Conservation (phyloP, 2,329 filamentous ascomycete genomes). For the Pestalotiopsis sp. region DNA sequence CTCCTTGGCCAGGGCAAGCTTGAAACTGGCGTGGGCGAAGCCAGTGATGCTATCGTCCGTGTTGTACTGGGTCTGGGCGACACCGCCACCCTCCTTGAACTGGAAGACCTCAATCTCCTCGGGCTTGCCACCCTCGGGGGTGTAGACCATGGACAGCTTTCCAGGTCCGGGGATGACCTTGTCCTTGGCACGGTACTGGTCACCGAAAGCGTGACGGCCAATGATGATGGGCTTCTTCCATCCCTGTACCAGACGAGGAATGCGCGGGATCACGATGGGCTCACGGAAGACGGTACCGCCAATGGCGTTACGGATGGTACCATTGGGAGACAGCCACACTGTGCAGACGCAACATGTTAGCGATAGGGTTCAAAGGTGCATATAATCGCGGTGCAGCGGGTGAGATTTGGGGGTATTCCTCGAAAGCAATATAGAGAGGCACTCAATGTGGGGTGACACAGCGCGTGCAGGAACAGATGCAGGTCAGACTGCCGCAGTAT, state of each 20-base stretch:
- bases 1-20: constrained; percentile 84
- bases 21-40: constrained; percentile 96
- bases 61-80: constrained; percentile 97
- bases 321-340: constrained; percentile 99
- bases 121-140: constrained; percentile 78
- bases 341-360: constrained; percentile 17
- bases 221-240: constrained; percentile 99
- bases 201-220: constrained; percentile 95
- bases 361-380: background rate
- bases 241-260: constrained; percentile 90
- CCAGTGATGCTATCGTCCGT: constrained; percentile 93
- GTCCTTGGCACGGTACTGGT: constrained; percentile 98
- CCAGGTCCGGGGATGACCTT: constrained; percentile 79
- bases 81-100: constrained; percentile 83
- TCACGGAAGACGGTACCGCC: constrained; percentile 99
- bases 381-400: background rate
- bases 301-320: constrained; percentile 75
- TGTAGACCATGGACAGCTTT: constrained; percentile 94
- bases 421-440: background rate
- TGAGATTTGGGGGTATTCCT: background rate
- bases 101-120: constrained; percentile 89
- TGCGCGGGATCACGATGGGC: constrained; percentile 92
- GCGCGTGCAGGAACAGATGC: constrained; percentile 19
- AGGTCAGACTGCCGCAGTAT: constrained; percentile 20
- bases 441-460: background rate